A percentile compares a stretch with the other conserved stretches of the same genome.
Conservation (phyloP, 73 alveolate genomes). For the Tetrahymena malaccensis region DNA sequence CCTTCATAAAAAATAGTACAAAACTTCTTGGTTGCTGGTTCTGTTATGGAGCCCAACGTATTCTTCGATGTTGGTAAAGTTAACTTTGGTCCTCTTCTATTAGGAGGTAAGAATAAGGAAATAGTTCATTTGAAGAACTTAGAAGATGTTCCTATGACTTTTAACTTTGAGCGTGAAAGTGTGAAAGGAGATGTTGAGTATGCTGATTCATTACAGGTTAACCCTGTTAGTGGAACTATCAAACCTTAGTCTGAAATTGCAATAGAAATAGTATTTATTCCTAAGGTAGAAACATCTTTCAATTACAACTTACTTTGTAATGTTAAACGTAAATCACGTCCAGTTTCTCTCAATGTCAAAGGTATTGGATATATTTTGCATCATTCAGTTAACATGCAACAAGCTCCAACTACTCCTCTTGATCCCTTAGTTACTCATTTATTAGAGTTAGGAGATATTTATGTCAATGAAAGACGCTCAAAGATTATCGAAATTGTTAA, state of each 20-base stretch:
- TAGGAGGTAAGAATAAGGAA: conserved; percentile 98
- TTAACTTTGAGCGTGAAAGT: conserved; percentile 67
- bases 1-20: conserved; percentile 93
- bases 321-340: conserved; percentile 97
- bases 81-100: conserved; percentile 96
- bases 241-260: conserved; percentile 84
- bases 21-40: conserved; percentile 94
- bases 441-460: conserved; percentile 90
- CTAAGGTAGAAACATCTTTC: conserved; percentile 91
- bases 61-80: conserved; percentile 95
- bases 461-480: conserved; percentile 89
- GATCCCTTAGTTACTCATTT: conserved; percentile 60
- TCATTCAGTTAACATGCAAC: conserved; percentile 79
- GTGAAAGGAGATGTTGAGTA: conserved; percentile 37
- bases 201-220: conserved; percentile 92
- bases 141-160: conserved; percentile 97
- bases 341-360: conserved; percentile 95
- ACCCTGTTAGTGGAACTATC: conserved; percentile 93
- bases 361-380: conserved; percentile 95
- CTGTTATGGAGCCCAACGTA: conserved; percentile 97
- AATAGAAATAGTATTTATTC: conserved; percentile 91
- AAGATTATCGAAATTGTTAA: conserved; percentile 81
- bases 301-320: conserved; percentile 93
- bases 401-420: conserved; percentile 57
- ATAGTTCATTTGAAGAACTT: conserved; percentile 87